Conservation (phyloP, 2,329 filamentous ascomycete species). For the Xylariaceae sp. region DNA sequence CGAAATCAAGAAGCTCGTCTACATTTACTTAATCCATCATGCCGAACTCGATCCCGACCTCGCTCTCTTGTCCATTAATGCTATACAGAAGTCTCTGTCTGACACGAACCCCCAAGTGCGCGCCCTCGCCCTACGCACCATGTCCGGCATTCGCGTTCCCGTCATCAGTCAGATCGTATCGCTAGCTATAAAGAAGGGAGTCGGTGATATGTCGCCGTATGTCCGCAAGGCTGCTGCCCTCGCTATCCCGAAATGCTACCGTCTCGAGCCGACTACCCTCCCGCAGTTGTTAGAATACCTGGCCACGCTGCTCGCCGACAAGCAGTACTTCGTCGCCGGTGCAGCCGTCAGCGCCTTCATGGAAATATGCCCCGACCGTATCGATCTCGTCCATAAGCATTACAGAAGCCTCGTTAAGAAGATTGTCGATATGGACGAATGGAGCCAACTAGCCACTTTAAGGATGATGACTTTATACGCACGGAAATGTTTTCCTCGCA, state of each 20-base stretch:
- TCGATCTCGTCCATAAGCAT: slow-evolving; percentile 86
- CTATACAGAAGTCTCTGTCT: slow-evolving; percentile 94
- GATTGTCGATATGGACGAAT: slow-evolving; percentile 98
- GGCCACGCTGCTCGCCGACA: slow-evolving; percentile 72
- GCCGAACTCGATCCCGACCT: slow-evolving; percentile 95
- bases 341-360: slow-evolving; percentile 85
- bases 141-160: slow-evolving; percentile 95
- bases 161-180: slow-evolving; percentile 98
- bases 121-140: slow-evolving; percentile 87
- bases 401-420: slow-evolving; percentile 83
- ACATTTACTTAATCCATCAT: slow-evolving; percentile 96
- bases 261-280: slow-evolving; percentile 77
- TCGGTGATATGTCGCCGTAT: slow-evolving; percentile 87
- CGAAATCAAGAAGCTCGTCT: slow-evolving; percentile 96
- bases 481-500: slow-evolving; percentile 77
- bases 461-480: slow-evolving; percentile 79
- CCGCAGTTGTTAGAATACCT: slow-evolving; percentile 84
- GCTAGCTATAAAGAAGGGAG: slow-evolving; percentile 89
- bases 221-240: slow-evolving; percentile 90
- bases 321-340: slow-evolving; percentile 93
- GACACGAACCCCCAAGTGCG: slow-evolving; percentile 87
- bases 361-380: slow-evolving; percentile 79
- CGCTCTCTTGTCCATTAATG: slow-evolving; percentile 93
- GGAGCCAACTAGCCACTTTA: slow-evolving; percentile 83
- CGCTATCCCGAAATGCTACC: slow-evolving; percentile 93